Evolutionary conservation across 2,329 filamentous ascomycete genomes (phyloP), one percentile per base, ranked within the genome.

Genomic region (Xylaria hypoxylon): DNA sequence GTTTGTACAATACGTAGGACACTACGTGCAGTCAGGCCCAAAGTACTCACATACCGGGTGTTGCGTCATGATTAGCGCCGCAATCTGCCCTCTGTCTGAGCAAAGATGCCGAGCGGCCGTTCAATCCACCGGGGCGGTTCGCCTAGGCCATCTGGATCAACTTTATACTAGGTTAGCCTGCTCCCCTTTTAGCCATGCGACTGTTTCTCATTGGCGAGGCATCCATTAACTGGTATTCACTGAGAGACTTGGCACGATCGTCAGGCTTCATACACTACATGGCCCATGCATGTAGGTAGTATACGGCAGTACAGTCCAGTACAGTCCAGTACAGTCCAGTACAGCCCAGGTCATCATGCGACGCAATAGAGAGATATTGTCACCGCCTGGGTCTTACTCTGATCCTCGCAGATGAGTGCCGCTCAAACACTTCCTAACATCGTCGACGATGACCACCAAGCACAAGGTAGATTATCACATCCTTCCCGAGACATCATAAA

Each of bases 61-160:
- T 72, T 74, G 73, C 73, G 73, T 75, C 73, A 75, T 74, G 68
- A 69, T 68, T 69, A 70, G 66, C 51, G 61, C 58, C 65, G 57
- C 68, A 62, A 59, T 58, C 65, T 67, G 24, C 52, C 42, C 31
- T 61, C 47, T 28, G 48, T 45, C 53, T 50, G 40, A 31, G 42
- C 52, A 10, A 58, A 72, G 60, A 53, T 61, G 60, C 69, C 62
- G 67, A 66, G 52, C 68, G 67, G 72, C 59, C 63, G 55, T 38
- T 63, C 67, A 70, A 70, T 70, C 61, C 64, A 74, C 71, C 72
- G 71, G 57, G 31, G 64, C 66, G 60, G 58, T 65, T 68, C 45
- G 60, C 61, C 62, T 47, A 59, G 19, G 6, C n/a, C 55, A 38
- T 13, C 8, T 58, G 26, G 35, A 15, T 33, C 55, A 28, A 45